These are phyloP conservation scores for Phycomyces nitens DNA, from an alignment of 192 early-diverging fungal species.

Conservation along the genomic window DNA sequence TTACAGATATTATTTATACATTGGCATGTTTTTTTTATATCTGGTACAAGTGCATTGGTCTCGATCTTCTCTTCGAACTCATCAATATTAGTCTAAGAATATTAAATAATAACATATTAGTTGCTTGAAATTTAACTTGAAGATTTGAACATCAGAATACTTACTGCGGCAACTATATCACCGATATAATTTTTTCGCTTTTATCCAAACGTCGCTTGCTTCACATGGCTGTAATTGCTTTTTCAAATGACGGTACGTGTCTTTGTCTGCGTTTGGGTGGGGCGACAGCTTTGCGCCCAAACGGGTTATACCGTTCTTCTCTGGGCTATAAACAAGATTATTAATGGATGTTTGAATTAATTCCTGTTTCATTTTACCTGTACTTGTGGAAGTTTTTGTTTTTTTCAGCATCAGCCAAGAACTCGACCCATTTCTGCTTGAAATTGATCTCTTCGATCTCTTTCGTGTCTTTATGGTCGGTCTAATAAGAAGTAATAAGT, in stretches of 20 bases:
- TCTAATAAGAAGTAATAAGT: too few species aligned
- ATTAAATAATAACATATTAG: constrained; percentile 13
- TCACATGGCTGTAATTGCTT: not conserved
- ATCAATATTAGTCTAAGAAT: constrained; percentile 6
- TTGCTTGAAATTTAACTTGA: constrained; percentile 11
- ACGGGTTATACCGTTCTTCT: too few species aligned
- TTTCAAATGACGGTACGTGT: not conserved
- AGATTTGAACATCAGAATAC: constrained; percentile 12
- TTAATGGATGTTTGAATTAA: too few species aligned
- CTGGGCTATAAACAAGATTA: too few species aligned
- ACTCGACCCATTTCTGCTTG: too few species aligned
- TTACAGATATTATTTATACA: constrained; percentile 6
- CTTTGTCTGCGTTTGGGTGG: constrained; percentile 4
- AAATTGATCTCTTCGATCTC: too few species aligned
- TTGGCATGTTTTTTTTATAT: not conserved
- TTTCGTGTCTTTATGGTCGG: too few species aligned
- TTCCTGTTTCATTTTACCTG: too few species aligned
- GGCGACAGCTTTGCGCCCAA: too few species aligned
- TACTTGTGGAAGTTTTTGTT: too few species aligned
- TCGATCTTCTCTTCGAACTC: constrained; percentile 11
- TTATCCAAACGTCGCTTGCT: not conserved
- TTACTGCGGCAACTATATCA: constrained; percentile 10
- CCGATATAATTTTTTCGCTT: constrained; percentile 1
- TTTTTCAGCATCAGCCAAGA: too few species aligned
- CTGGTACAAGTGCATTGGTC: constrained; percentile 2